These are phyloP conservation scores for Epichloe gansuensis DNA, from an alignment of 2,329 filamentous ascomycete species.

Conservation along the genomic window DNA sequence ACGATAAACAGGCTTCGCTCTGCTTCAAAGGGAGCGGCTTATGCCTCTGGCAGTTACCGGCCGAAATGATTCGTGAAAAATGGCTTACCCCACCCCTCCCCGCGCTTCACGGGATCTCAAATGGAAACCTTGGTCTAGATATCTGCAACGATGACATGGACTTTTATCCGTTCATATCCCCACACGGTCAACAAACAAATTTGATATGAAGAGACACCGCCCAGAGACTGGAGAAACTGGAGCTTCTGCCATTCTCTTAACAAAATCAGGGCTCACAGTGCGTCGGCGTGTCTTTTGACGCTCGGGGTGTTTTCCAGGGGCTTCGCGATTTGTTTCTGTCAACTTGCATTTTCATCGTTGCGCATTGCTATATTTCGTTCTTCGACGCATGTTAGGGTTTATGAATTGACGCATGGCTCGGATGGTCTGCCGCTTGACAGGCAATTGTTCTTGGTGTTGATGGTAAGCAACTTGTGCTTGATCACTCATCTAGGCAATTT, in stretches of 20 bases:
- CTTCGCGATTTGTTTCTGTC: slow-evolving; percentile 10
- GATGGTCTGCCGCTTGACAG: slow-evolving; percentile 16
- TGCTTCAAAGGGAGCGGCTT: slow-evolving; percentile 57
- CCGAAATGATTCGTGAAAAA: slow-evolving; percentile 19
- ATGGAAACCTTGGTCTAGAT: slow-evolving; percentile 3
- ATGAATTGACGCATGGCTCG: slow-evolving; percentile 27
- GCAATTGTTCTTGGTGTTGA: slow-evolving; percentile 5
- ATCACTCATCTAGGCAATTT: slow-evolving; percentile 6
- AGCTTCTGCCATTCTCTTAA: background rate
- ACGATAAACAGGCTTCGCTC: slow-evolving; percentile 76
- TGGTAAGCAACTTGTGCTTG: slow-evolving; percentile 1
- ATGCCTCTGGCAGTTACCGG: slow-evolving; percentile 28
- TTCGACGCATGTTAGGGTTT: slow-evolving; percentile 26
- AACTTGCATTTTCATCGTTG: slow-evolving; percentile 16
- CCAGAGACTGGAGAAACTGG: background rate
- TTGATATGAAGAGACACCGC: background rate
- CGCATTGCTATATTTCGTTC: slow-evolving; percentile 30
- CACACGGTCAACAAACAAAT: background rate
- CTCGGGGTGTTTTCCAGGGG: background rate
- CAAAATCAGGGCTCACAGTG: background rate
- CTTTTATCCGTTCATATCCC: background rate
- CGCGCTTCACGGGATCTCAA: slow-evolving; percentile 6
- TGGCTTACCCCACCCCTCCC: slow-evolving; percentile 5
- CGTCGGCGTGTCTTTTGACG: background rate
- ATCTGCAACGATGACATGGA: background rate